Evolutionary conservation across 208 protist species (phyloP).

Genomic region (Balamuthia mandrillaris): DNA sequence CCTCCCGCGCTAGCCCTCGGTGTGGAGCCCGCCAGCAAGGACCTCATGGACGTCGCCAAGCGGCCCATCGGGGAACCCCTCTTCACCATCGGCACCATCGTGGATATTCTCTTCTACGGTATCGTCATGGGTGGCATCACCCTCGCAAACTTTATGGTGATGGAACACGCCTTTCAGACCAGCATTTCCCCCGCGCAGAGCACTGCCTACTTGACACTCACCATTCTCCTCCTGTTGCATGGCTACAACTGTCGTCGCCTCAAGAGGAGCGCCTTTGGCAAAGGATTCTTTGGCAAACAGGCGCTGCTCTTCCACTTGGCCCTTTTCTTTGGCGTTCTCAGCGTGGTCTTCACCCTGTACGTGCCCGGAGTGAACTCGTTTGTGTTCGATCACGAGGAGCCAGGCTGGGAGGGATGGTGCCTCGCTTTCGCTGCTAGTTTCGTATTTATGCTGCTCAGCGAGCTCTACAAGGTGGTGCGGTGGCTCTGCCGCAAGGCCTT

Average conservation of each 20-base stretch:
- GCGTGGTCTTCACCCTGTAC: too few species aligned
- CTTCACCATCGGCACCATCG: background rate
- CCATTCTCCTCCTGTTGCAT: conserved; percentile 74
- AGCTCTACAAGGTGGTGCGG: conserved; percentile 50
- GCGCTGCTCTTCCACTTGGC: conserved; percentile 43
- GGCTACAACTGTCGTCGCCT: conserved; percentile 19
- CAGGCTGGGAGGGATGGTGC: conserved; percentile 34
- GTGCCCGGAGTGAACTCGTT: too few species aligned
- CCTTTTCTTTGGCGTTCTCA: background rate
- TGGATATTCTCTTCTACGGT: conserved; percentile 15
- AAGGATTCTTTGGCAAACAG: too few species aligned
- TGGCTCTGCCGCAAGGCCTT: conserved; percentile 42
- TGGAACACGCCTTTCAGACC: too few species aligned
- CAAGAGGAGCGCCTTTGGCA: conserved; percentile 27
- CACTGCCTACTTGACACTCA: conserved; percentile 77
- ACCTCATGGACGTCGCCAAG: conserved; percentile 76
- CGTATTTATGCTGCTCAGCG: conserved; percentile 68
- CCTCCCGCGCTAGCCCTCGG: conserved; percentile 61
- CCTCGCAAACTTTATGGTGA: too few species aligned
- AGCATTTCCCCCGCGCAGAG: too few species aligned
- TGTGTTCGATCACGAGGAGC: background rate
- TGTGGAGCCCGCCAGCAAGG: conserved; percentile 57
- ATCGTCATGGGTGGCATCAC: conserved; percentile 15
- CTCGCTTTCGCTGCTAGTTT: conserved; percentile 67
- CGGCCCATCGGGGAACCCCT: background rate